Evolutionary conservation across 2,329 filamentous ascomycete genomes (phyloP).

Genomic region (Colletotrichum sp.): DNA sequence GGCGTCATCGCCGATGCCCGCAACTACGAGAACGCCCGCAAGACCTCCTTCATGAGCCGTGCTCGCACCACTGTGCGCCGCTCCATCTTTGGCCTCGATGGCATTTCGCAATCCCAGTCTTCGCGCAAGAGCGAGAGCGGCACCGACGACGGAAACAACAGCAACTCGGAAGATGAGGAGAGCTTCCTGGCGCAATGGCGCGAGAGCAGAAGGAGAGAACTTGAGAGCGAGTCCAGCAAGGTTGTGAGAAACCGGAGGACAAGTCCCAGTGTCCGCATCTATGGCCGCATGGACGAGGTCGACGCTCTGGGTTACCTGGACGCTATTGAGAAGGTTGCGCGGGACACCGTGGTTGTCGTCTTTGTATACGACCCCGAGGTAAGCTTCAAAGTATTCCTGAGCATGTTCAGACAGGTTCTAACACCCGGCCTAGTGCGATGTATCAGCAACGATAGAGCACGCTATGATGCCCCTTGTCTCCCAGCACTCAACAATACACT

Average conservation of each 20-base stretch:
- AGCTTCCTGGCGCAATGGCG: conserved; percentile 86
- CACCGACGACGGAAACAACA: conserved; percentile 44
- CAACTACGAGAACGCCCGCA: conserved; percentile 73
- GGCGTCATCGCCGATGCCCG: conserved; percentile 86
- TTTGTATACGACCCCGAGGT: conserved; percentile 92
- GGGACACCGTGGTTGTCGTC: conserved; percentile 86
- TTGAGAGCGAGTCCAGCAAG: conserved; percentile 65
- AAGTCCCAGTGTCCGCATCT: conserved; percentile 79
- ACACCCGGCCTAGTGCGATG: conserved; percentile 66
- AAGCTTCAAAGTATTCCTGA: conserved; percentile 39
- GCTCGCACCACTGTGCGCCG: conserved; percentile 55
- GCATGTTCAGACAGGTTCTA: conserved; percentile 18
- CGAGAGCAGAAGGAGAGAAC: conserved; percentile 77
- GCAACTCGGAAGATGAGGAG: conserved; percentile 74
- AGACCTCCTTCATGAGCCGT: conserved; percentile 57
- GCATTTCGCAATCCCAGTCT: conserved; percentile 24
- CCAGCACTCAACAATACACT: conserved; percentile 74
- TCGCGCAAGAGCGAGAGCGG: conserved; percentile 51
- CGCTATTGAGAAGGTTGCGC: conserved; percentile 86
- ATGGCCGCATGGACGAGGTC: conserved; percentile 80
- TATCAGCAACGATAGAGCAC: conserved; percentile 79
- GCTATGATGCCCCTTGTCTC: conserved; percentile 78
- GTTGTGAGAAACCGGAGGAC: conserved; percentile 68
- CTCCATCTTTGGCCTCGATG: conserved; percentile 58
- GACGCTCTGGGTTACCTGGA: conserved; percentile 95